A percentile compares a stretch with the other conserved stretches of the same genome.
phyloP scores from a whole-genome alignment of 2,329 filamentous ascomycete species.

The Albifimbria verrucaria region DNA sequence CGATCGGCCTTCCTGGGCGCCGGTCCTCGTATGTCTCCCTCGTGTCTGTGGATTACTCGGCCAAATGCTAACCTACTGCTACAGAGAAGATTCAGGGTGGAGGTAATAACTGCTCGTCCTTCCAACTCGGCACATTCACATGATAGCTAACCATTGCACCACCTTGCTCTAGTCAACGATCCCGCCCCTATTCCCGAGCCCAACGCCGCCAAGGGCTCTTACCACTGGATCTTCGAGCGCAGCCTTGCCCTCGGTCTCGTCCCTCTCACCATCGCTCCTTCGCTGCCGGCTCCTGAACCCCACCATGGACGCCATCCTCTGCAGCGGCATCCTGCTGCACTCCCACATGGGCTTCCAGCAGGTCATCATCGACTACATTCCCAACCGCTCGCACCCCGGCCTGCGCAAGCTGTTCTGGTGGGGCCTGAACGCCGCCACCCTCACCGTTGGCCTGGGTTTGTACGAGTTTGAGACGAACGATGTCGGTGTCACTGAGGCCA shows the following conservation, averaged over 20 bases:
- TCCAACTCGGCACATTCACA: slow-evolving; percentile 10
- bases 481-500: slow-evolving; percentile 84
- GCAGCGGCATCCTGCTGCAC: slow-evolving; percentile 80
- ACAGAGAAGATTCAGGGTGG: slow-evolving; percentile 72
- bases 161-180: slow-evolving; percentile 68
- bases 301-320: slow-evolving; percentile 79
- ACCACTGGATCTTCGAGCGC: slow-evolving; percentile 98
- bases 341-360: slow-evolving; percentile 95
- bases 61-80: slow-evolving; percentile 38
- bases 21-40: slow-evolving; percentile 66
- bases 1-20: slow-evolving; percentile 79
- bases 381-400: slow-evolving; percentile 64
- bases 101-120: slow-evolving; percentile 47
- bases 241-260: slow-evolving; percentile 76
- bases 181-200: slow-evolving; percentile 70
- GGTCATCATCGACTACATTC: slow-evolving; percentile 89
- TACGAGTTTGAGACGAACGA: slow-evolving; percentile 99
- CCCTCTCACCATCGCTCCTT: slow-evolving; percentile 86
- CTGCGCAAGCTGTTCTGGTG: slow-evolving; percentile 67
- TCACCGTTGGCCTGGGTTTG: slow-evolving; percentile 79
- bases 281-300: slow-evolving; percentile 91
- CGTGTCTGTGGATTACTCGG: not conserved
- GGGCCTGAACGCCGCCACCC: slow-evolving; percentile 74
- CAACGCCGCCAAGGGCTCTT: slow-evolving; percentile 81
- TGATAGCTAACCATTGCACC: slow-evolving; percentile 14